These are phyloP conservation scores for Calonectria multiphialidica DNA, from an alignment of 2,329 filamentous ascomycete genomes.

Conservation along the genomic window DNA sequence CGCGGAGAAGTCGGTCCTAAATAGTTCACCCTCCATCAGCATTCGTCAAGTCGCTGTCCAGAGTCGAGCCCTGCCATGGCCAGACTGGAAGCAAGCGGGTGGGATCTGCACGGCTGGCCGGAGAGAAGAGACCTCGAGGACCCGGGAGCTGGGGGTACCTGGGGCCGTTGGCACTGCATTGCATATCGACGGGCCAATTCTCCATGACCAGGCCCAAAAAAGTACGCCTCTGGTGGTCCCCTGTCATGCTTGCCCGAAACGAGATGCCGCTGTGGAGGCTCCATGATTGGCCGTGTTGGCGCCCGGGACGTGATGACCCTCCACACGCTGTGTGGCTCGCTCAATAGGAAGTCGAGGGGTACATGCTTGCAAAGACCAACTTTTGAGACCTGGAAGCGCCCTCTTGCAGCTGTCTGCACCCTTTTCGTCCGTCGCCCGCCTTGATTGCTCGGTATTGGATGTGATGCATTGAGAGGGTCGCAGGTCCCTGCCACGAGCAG, in stretches of 20 bases:
- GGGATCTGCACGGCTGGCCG: constrained; percentile 26
- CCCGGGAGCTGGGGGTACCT: constrained; percentile 25
- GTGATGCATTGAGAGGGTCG: background rate
- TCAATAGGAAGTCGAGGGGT: constrained; percentile 41
- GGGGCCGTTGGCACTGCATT: constrained; percentile 31
- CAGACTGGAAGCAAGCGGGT: constrained; percentile 5
- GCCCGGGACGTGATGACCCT: constrained; percentile 45
- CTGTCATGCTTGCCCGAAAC: constrained; percentile 34
- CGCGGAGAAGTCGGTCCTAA: background rate
- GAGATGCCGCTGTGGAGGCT: constrained; percentile 25
- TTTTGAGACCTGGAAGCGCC: constrained; percentile 33
- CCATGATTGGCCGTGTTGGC: constrained; percentile 52
- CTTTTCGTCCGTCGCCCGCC: constrained; percentile 10
- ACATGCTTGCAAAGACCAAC: constrained; percentile 44
- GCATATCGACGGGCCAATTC: constrained; percentile 21
- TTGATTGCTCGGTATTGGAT: constrained; percentile 23
- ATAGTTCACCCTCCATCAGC: constrained; percentile 8
- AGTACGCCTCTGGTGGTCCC: constrained; percentile 19
- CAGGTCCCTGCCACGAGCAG: constrained; percentile 14
- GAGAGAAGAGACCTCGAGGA: constrained; percentile 14
- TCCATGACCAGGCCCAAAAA: constrained; percentile 28
- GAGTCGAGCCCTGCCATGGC: background rate
- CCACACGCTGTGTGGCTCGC: constrained; percentile 39
- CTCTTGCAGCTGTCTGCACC: constrained; percentile 28
- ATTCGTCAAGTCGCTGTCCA: background rate